Evolutionary conservation across 2,329 filamentous ascomycete genomes (phyloP).

Genomic region (Diaporthe citri): DNA sequence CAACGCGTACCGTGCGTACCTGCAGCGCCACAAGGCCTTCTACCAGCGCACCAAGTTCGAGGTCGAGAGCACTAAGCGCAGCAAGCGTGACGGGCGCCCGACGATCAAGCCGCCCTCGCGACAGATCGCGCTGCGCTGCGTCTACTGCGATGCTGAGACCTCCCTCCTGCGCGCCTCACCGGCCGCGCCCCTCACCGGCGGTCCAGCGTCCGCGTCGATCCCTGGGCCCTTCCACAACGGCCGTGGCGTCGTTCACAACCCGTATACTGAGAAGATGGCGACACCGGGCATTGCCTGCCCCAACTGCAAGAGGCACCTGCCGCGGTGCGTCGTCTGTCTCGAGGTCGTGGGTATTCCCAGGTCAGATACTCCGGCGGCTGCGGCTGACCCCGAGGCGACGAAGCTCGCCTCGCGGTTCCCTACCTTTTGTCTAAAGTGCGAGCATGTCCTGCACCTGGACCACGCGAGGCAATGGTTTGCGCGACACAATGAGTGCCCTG

Average conservation of each 20-base stretch:
- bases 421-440: conserved; percentile 77
- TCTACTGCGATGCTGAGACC: conserved; percentile 78
- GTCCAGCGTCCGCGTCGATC: conserved; percentile 32
- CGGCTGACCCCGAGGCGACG: conserved; percentile 57
- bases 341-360: conserved; percentile 75
- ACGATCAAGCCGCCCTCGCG: conserved; percentile 74
- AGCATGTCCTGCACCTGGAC: conserved; percentile 76
- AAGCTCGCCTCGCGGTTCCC: conserved; percentile 70
- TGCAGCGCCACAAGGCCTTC: conserved; percentile 80
- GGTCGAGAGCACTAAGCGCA: conserved; percentile 79
- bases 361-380: conserved; percentile 68
- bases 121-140: conserved; percentile 81
- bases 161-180: conserved; percentile 44
- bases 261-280: conserved; percentile 67
- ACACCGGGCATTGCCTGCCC: conserved; percentile 74
- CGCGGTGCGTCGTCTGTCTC: conserved; percentile 76
- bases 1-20: conserved; percentile 76
- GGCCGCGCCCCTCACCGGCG: conserved; percentile 26
- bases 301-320: conserved; percentile 75
- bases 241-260: conserved; percentile 58
- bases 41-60: conserved; percentile 83
- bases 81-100: conserved; percentile 73
- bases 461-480: conserved; percentile 77
- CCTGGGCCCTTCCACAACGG: conserved; percentile 44
- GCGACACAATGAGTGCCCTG: conserved; percentile 74